Evolutionary conservation across 176 grass and related monocot species (phyloP).

Genomic region (Echinochloa phyllopogon): DNA sequence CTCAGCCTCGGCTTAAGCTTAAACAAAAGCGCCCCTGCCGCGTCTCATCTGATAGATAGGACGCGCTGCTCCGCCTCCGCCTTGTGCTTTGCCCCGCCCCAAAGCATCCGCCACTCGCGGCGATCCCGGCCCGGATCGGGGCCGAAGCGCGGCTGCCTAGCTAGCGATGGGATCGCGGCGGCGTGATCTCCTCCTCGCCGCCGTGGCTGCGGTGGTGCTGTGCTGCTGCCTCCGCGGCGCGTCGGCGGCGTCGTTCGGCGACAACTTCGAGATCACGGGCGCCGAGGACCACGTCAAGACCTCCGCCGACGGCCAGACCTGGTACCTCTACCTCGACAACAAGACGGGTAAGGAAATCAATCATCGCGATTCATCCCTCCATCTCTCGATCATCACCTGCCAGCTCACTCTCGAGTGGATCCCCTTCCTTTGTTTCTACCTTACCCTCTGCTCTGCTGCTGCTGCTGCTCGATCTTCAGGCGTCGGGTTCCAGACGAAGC

Average conservation of each 20-base stretch:
- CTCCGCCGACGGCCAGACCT: conserved; percentile 90
- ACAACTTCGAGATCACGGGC: conserved; percentile 85
- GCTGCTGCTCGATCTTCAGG: conserved; percentile 33
- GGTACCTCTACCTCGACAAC: conserved; percentile 94
- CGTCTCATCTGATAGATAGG: background rate
- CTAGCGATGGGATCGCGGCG: conserved; percentile 13
- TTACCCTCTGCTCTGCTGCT: background rate
- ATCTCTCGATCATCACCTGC: no score
- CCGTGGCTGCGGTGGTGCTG: background rate
- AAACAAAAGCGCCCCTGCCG: conserved; percentile 10
- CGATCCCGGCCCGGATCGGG: background rate
- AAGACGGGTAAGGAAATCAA: conserved; percentile 52
- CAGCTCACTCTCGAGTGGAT: background rate
- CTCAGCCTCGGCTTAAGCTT: background rate
- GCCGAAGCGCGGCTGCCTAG: background rate
- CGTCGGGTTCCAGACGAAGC: conserved; percentile 87
- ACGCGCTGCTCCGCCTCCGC: background rate
- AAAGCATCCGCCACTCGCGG: background rate
- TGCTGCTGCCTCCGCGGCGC: conserved; percentile 9
- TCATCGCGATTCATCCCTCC: no score
- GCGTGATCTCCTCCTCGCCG: conserved; percentile 13
- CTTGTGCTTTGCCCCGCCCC: conserved; percentile 21
- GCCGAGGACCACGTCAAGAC: conserved; percentile 88
- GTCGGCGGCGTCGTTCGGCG: conserved; percentile 60
- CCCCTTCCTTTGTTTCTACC: background rate